Evolutionary conservation across 805 yeast species (phyloP).

Genomic region (Barnettozyma salicaria): DNA sequence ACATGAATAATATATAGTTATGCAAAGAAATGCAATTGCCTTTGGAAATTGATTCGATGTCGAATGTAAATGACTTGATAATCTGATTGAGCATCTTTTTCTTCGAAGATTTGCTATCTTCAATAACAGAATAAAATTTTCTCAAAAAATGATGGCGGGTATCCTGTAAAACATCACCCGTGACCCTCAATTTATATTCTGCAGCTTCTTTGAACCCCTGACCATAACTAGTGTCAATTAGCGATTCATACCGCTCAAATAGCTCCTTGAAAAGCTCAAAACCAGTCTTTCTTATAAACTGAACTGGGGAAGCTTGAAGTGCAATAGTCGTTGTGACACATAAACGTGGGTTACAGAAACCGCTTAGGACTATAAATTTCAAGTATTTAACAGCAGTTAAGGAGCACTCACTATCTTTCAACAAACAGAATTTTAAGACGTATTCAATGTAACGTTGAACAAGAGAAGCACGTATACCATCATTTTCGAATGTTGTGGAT

Average conservation of each 20-base stretch:
- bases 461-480: slow-evolving; percentile 69
- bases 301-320: slow-evolving; percentile 47
- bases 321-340: slow-evolving; percentile 69
- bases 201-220: slow-evolving; percentile 59
- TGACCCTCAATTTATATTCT: slow-evolving; percentile 32
- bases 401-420: slow-evolving; percentile 41
- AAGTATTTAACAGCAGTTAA: slow-evolving; percentile 48
- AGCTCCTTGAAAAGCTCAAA: slow-evolving; percentile 46
- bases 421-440: slow-evolving; percentile 44
- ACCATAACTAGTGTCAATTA: slow-evolving; percentile 57
- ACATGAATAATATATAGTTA: slow-evolving; percentile 30
- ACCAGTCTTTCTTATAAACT: slow-evolving; percentile 42
- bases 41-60: slow-evolving; percentile 21
- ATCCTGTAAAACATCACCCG: slow-evolving; percentile 27
- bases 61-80: slow-evolving; percentile 28
- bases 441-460: slow-evolving; percentile 54
- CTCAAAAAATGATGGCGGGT: slow-evolving; percentile 30
- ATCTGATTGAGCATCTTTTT: slow-evolving; percentile 36
- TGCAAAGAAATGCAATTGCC: slow-evolving; percentile 15
- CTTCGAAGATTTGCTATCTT: slow-evolving; percentile 33
- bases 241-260: slow-evolving; percentile 61
- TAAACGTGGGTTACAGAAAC: slow-evolving; percentile 69
- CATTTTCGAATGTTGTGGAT: slow-evolving; percentile 44
- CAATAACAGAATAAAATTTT: slow-evolving; percentile 38
- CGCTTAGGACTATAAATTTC: slow-evolving; percentile 51